Percentiles rank a stretch among this genome's conserved stretches.
phyloP scores from a whole-genome alignment of 371 early-diverging fungal species.

The Rhizopus arrhizus region DNA sequence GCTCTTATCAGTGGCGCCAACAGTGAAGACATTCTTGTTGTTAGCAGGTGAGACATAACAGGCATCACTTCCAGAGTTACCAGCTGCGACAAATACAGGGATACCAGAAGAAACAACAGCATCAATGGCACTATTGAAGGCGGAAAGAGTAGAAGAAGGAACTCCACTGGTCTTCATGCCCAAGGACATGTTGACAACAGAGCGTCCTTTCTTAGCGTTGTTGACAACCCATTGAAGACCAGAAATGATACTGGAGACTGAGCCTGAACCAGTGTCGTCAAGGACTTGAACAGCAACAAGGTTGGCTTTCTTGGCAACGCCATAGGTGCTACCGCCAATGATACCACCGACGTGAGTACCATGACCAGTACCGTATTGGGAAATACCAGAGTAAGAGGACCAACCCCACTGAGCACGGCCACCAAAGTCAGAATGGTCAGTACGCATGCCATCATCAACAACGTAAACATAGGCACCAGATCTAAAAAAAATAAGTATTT shows the following conservation, averaged over 20 bases:
- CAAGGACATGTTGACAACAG: slow-evolving; percentile 62
- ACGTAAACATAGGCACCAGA: slow-evolving; percentile 57
- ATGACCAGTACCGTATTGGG: slow-evolving; percentile 30
- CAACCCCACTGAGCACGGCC: slow-evolving; percentile 64
- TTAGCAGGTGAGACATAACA: slow-evolving; percentile 73
- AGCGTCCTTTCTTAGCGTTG: slow-evolving; percentile 30
- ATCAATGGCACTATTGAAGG: slow-evolving; percentile 45
- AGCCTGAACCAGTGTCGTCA: slow-evolving; percentile 63
- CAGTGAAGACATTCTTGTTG: slow-evolving; percentile 62
- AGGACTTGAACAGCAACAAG: slow-evolving; percentile 89
- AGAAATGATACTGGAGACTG: slow-evolving; percentile 65
- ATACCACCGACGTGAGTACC: slow-evolving; percentile 83
- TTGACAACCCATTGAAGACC: slow-evolving; percentile 72
- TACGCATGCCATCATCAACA: slow-evolving; percentile 54
- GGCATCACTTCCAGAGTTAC: slow-evolving; percentile 63
- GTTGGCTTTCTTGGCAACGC: slow-evolving; percentile 87
- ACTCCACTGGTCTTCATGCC: slow-evolving; percentile 33
- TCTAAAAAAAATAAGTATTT: slow-evolving; percentile 10
- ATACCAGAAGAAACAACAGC: slow-evolving; percentile 53
- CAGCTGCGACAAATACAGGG: slow-evolving; percentile 78
- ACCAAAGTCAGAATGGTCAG: slow-evolving; percentile 57
- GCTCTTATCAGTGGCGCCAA: slow-evolving; percentile 60
- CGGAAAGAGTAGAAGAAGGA: slow-evolving; percentile 12
- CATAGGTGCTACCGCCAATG: slow-evolving; percentile 74
- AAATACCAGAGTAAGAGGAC: slow-evolving; percentile 58